These are phyloP conservation scores for Chaetomium fimeti DNA, from an alignment of 495 filamentous ascomycete genomes.

Conservation along the genomic window DNA sequence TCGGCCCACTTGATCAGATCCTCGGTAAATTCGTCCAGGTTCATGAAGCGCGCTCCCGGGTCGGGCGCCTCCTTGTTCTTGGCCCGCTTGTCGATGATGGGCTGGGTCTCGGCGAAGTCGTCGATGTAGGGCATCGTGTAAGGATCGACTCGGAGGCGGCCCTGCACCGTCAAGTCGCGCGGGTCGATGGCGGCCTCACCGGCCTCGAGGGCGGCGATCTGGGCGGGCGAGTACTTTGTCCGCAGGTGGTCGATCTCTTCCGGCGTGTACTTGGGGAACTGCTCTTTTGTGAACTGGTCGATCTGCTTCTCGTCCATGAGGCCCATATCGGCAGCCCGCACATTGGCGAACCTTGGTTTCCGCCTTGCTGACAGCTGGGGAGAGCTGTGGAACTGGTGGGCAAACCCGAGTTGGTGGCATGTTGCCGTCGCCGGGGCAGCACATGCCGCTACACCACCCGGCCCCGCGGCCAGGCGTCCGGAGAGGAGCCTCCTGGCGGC, in stretches of 20 bases:
- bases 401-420: constrained; percentile 14
- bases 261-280: constrained; percentile 63
- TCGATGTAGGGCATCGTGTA: constrained; percentile 75
- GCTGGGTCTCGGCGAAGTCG: constrained; percentile 75
- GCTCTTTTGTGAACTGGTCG: constrained; percentile 44
- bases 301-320: constrained; percentile 41
- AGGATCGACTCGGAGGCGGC: constrained; percentile 64
- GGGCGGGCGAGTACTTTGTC: constrained; percentile 70
- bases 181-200: constrained; percentile 81
- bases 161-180: constrained; percentile 71
- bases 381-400: constrained; percentile 47
- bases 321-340: constrained; percentile 47
- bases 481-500: constrained; percentile 38
- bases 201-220: constrained; percentile 80
- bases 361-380: constrained; percentile 40
- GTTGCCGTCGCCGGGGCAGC: constrained; percentile 20
- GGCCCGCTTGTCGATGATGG: constrained; percentile 64
- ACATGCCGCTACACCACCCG: constrained; percentile 4
- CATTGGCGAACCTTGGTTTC: constrained; percentile 45
- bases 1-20: constrained; percentile 51
- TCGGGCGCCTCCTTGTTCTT: constrained; percentile 44
- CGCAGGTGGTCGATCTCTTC: constrained; percentile 63
- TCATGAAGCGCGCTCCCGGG: constrained; percentile 62
- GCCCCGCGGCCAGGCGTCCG: constrained; percentile 29
- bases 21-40: constrained; percentile 58